These are phyloP conservation scores for Fusarium pseudocircinatum DNA, from an alignment of 2,329 filamentous ascomycete genomes.

Conservation along the genomic window DNA sequence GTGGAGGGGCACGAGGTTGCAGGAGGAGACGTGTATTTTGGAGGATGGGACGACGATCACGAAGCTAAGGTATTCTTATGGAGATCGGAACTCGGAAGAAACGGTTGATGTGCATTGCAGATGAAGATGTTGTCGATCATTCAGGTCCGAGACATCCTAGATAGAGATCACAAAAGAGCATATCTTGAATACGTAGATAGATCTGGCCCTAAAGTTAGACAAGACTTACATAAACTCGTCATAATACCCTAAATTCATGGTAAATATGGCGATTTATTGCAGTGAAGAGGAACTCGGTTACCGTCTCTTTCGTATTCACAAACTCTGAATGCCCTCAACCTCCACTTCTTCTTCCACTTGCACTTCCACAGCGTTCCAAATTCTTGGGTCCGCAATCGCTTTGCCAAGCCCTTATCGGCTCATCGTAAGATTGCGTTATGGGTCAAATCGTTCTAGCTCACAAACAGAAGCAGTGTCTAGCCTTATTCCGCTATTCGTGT, in stretches of 20 bases:
- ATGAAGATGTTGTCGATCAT: background rate
- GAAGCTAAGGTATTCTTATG: constrained; percentile 53
- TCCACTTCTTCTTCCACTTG: background rate
- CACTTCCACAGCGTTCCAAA: background rate
- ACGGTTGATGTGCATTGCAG: background rate
- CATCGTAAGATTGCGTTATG: constrained; percentile 14
- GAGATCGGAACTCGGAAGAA: background rate
- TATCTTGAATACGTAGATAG: background rate
- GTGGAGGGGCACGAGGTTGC: constrained; percentile 67
- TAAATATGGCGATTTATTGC: too few species aligned
- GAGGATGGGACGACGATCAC: constrained; percentile 75
- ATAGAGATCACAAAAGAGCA: background rate
- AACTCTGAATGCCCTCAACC: background rate
- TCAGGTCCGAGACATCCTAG: background rate
- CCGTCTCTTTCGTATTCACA: background rate
- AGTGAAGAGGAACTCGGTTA: background rate
- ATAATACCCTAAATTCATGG: too few species aligned
- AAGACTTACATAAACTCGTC: background rate
- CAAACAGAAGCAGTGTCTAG: constrained; percentile 1
- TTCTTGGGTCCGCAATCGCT: background rate
- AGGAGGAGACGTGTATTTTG: constrained; percentile 68
- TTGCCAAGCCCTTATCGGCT: background rate
- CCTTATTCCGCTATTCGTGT: background rate
- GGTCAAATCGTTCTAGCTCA: constrained; percentile 11
- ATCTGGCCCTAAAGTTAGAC: fast-evolving